Conservation (phyloP, 1,284 basidiomycete genomes). For the Peniophora sp. region DNA sequence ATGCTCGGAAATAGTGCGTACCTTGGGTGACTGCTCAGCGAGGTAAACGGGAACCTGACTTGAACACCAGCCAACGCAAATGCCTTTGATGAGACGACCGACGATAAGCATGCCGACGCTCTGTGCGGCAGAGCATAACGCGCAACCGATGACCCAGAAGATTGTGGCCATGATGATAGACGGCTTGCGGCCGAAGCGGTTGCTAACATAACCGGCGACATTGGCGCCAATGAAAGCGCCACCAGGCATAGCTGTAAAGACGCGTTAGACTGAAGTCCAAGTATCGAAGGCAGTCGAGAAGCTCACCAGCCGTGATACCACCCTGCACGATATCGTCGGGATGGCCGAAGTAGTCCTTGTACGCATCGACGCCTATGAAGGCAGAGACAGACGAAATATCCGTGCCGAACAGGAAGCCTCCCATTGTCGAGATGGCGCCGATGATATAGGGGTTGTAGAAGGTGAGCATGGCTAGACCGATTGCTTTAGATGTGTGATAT, state of each 20-base stretch:
- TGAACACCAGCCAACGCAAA: slow-evolving; percentile 52
- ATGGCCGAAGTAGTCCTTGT: too few species aligned
- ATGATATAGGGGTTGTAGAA: slow-evolving; percentile 39
- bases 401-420: slow-evolving; percentile 70
- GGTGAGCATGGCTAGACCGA: too few species aligned
- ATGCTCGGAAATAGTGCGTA: too few species aligned
- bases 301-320: too few species aligned
- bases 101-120: slow-evolving; percentile 62
- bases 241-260: slow-evolving; percentile 72
- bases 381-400: slow-evolving; percentile 48
- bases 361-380: too few species aligned
- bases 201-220: slow-evolving; percentile 52
- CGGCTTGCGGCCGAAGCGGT: slow-evolving; percentile 57
- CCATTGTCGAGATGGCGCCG: slow-evolving; percentile 75
- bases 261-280: slow-evolving; percentile 16
- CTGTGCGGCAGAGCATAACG: slow-evolving; percentile 55
- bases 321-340: too few species aligned
- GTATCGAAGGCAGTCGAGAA: too few species aligned
- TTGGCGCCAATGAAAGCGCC: slow-evolving; percentile 61
- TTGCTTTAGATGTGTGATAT: too few species aligned
- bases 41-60: slow-evolving; percentile 61
- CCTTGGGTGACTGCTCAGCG: too few species aligned
- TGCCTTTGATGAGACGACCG: slow-evolving; percentile 57
- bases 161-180: slow-evolving; percentile 58
- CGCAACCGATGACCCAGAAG: slow-evolving; percentile 67